phyloP scores from a whole-genome alignment of 139 green algal species.

The Edaphochlamys debaryana region DNA sequence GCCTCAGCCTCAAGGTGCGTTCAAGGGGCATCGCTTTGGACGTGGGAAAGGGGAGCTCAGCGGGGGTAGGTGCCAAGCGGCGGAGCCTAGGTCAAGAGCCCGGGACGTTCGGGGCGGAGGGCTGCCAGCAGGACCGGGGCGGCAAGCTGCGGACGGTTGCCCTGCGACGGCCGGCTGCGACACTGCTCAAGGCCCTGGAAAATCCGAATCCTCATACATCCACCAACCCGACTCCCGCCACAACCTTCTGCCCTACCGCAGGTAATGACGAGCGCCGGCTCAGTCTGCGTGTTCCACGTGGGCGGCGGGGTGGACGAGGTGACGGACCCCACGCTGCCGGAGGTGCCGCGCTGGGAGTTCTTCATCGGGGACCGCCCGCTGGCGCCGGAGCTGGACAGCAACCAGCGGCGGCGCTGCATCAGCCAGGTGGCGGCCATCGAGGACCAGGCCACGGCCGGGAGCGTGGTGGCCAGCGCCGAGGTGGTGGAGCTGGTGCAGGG shows the following conservation, averaged over 20 bases:
- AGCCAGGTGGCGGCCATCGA: slow-evolving; percentile 65
- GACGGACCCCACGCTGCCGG: slow-evolving; percentile 33
- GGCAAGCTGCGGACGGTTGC: no score
- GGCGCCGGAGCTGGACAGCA: slow-evolving; percentile 46
- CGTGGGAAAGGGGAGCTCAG: no score
- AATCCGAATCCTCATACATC: no score
- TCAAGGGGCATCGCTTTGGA: background rate
- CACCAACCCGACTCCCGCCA: no score
- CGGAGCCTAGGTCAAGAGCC: no score
- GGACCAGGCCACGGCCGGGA: slow-evolving; percentile 52
- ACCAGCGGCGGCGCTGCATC: slow-evolving; percentile 52
- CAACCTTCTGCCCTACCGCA: slow-evolving; percentile 34
- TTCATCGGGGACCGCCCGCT: slow-evolving; percentile 76
- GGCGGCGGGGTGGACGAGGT: slow-evolving; percentile 66
- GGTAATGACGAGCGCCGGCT: slow-evolving; percentile 72
- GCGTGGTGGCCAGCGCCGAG: slow-evolving; percentile 67
- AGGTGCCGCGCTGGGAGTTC: slow-evolving; percentile 79
- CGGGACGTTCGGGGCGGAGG: background rate
- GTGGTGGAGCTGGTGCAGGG: slow-evolving; percentile 47
- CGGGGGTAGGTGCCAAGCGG: no score
- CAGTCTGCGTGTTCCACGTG: slow-evolving; percentile 75
- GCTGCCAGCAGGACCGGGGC: no score
- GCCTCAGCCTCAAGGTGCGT: slow-evolving; percentile 46
- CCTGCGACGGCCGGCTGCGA: no score
- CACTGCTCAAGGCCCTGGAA: no score